These are phyloP conservation scores for Colletotrichum trifolii DNA, from an alignment of 2,329 filamentous ascomycete species.

Conservation along the genomic window DNA sequence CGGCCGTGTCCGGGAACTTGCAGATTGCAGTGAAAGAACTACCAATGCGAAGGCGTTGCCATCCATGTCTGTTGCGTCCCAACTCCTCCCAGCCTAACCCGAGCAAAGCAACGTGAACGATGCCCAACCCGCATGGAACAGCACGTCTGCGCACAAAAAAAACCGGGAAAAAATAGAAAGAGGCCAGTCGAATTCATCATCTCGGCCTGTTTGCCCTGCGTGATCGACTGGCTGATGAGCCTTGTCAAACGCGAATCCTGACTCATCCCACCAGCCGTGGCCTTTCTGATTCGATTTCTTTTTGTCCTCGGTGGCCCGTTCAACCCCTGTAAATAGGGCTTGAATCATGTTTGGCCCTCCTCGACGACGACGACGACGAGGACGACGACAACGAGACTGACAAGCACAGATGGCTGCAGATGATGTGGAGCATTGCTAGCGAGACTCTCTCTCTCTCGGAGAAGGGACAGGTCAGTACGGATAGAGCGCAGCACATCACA, in stretches of 20 bases:
- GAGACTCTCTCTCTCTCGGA: not conserved
- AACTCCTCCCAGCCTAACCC: conserved; percentile 24
- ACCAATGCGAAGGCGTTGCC: conserved; percentile 4
- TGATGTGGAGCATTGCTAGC: not conserved
- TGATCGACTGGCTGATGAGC: conserved; percentile 14
- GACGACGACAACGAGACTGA: conserved; percentile 1
- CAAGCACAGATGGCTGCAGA: not conserved
- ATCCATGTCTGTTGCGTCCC: conserved; percentile 32
- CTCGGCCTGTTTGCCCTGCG: conserved; percentile 24
- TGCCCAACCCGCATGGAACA: conserved; percentile 29
- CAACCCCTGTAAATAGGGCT: conserved; percentile 33
- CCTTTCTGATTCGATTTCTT: conserved; percentile 23
- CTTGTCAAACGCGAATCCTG: conserved; percentile 24
- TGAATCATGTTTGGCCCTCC: conserved; percentile 25
- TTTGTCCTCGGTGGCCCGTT: conserved; percentile 12
- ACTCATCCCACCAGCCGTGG: conserved; percentile 23
- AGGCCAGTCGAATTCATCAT: conserved; percentile 16
- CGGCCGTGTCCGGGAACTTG: conserved; percentile 26
- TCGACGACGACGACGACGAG: too few species aligned
- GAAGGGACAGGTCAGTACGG: not conserved
- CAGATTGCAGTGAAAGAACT: conserved; percentile 18
- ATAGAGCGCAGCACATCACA: conserved; percentile 2
- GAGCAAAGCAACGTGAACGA: conserved; percentile 24
- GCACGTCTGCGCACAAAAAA: conserved; percentile 26
- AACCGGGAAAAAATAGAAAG: conserved; percentile 14